Conservation (phyloP, 352 stramenopile species). For the Pythium scleroteichum region DNA sequence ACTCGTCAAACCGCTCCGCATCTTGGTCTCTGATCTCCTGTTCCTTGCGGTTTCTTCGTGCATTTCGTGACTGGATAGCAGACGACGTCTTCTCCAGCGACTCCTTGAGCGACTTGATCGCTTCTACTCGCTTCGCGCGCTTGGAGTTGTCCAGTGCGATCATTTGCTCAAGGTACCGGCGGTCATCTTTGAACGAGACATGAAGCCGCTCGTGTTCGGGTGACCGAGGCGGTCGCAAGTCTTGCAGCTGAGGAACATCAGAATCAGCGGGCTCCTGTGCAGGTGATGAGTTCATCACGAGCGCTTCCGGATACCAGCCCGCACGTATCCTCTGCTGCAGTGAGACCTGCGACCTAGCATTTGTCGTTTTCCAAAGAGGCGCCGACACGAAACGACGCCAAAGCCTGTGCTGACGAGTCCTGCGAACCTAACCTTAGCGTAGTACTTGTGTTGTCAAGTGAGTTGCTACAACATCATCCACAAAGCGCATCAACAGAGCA, state of each 20-base stretch:
- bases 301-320: background rate
- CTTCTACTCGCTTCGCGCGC: slow-evolving; percentile 42
- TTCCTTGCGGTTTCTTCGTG: slow-evolving; percentile 29
- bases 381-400: slow-evolving; percentile 26
- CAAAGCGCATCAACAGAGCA: too few relatives aligned
- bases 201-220: slow-evolving; percentile 49
- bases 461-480: background rate
- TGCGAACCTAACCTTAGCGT: slow-evolving; percentile 20
- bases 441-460: too few relatives aligned
- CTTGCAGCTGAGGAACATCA: background rate
- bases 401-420: background rate
- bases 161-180: slow-evolving; percentile 51
- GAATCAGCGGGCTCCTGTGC: background rate
- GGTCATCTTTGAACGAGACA: slow-evolving; percentile 47
- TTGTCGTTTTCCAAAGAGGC: slow-evolving; percentile 19
- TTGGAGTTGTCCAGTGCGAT: slow-evolving; percentile 31
- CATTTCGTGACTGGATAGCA: slow-evolving; percentile 49
- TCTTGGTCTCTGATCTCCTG: slow-evolving; percentile 37
- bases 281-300: slow-evolving; percentile 2
- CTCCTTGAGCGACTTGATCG: slow-evolving; percentile 59
- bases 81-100: slow-evolving; percentile 51
- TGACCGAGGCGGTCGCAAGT: slow-evolving; percentile 15
- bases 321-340: too few relatives aligned
- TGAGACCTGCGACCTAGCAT: too few relatives aligned
- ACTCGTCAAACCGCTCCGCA: slow-evolving; percentile 42